phyloP scores from a whole-genome alignment of 306 rosid species.

The Vigna angularis region DNA sequence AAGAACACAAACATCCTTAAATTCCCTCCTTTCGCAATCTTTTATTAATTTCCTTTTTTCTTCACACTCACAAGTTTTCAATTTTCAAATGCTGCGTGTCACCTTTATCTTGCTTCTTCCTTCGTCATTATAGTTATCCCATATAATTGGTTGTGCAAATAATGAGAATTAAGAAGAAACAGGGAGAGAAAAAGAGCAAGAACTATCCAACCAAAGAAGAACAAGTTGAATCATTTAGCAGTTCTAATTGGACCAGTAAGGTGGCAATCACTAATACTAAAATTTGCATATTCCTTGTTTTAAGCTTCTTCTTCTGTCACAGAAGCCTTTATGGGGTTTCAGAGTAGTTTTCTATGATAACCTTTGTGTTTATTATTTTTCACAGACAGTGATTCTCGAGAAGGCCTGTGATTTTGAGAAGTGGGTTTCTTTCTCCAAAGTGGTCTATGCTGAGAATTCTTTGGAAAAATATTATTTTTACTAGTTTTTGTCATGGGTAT shows the following conservation, averaged over 20 bases:
- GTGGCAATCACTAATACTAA: constrained; percentile 43
- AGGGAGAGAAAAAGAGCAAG: constrained; percentile 51
- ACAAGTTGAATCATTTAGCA: constrained; percentile 42
- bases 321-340: constrained; percentile 36
- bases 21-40: constrained; percentile 39
- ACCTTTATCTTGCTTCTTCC: constrained; percentile 32
- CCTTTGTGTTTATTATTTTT: constrained; percentile 40
- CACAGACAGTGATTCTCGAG: constrained; percentile 48
- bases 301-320: constrained; percentile 1
- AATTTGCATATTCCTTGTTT: constrained; percentile 31
- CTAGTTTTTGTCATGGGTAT: constrained; percentile 59
- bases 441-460: constrained; percentile 57
- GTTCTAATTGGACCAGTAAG: constrained; percentile 55
- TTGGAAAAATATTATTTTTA: constrained; percentile 33
- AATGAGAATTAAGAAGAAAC: constrained; percentile 11
- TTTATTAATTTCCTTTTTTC: background rate
- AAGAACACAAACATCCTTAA: constrained; percentile 24
- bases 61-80: background rate
- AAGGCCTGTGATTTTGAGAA: constrained; percentile 19
- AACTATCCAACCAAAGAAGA: constrained; percentile 40
- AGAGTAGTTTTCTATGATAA: constrained; percentile 45
- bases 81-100: background rate
- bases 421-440: constrained; percentile 56
- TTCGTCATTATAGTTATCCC: constrained; percentile 23
- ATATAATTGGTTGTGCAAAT: constrained; percentile 43